These are phyloP conservation scores for Xylaria sp. DNA, from an alignment of 2,329 filamentous ascomycete species.

Conservation along the genomic window DNA sequence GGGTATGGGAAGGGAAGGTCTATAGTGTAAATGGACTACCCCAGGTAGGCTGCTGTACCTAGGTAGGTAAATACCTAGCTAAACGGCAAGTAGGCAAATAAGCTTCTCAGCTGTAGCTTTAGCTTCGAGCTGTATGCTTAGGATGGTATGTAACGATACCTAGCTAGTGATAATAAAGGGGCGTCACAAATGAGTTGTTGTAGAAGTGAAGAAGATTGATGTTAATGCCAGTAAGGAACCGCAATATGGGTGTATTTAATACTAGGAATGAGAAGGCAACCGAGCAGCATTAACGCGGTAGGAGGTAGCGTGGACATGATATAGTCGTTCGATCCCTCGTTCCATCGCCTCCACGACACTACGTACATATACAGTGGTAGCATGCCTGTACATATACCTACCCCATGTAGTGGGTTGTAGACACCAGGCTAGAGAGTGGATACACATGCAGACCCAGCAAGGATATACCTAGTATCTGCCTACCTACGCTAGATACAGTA, in stretches of 20 bases:
- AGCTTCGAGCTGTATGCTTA: background rate
- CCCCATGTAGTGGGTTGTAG: background rate
- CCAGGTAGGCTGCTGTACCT: background rate
- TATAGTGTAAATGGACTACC: too few species aligned
- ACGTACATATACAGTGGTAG: background rate
- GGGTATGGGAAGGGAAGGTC: too few species aligned
- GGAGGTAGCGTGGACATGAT: background rate
- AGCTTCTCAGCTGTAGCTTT: too few species aligned
- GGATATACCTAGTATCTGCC: background rate
- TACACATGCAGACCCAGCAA: background rate
- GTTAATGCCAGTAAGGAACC: background rate
- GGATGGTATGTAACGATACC: background rate
- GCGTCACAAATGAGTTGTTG: too few species aligned
- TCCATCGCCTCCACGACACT: conserved; percentile 8
- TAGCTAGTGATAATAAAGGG: too few species aligned
- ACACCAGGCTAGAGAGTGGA: background rate
- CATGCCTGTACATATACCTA: background rate
- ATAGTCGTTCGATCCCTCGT: conserved; percentile 18
- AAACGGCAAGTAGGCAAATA: too few species aligned
- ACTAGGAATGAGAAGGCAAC: conserved; percentile 2
- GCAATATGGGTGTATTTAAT: background rate
- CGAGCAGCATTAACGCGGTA: background rate
- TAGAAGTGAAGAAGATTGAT: background rate
- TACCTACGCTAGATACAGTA: too few species aligned
- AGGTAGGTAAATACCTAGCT: too few species aligned